Percentiles rank a stretch among this genome's conserved stretches.
phyloP scores from a whole-genome alignment of 768 basidiomycete species.

The Pleurotus tuoliensis region DNA sequence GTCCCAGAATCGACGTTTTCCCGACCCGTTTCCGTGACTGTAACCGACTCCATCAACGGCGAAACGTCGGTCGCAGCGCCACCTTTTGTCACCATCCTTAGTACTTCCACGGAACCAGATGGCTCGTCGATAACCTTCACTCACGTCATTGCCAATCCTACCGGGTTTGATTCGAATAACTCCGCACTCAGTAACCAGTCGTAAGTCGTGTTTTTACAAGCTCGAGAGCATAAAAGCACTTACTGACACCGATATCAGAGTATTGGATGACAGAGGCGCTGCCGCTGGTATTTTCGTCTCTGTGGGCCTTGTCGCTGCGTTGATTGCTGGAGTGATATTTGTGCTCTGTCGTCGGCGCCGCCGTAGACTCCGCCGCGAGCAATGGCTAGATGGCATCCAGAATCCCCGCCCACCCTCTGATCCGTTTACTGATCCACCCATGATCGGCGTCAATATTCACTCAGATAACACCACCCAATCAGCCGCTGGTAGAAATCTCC shows the following conservation, averaged over 20 bases:
- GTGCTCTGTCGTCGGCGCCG: slow-evolving; percentile 41
- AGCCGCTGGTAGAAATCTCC: slow-evolving; percentile 5
- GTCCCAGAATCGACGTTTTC: slow-evolving; percentile 40
- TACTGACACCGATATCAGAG: slow-evolving; percentile 29
- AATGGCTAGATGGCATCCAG: slow-evolving; percentile 34
- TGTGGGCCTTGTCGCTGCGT: slow-evolving; percentile 53
- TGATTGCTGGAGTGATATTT: slow-evolving; percentile 39
- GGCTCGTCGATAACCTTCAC: slow-evolving; percentile 46
- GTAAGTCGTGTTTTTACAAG: slow-evolving; percentile 13
- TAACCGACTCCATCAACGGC: slow-evolving; percentile 32
- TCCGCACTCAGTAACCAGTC: slow-evolving; percentile 19
- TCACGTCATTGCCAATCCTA: slow-evolving; percentile 50
- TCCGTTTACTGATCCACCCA: slow-evolving; percentile 33
- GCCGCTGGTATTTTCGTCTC: slow-evolving; percentile 74
- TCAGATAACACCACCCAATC: slow-evolving; percentile 3
- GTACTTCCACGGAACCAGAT: slow-evolving; percentile 40
- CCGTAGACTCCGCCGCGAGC: slow-evolving; percentile 29
- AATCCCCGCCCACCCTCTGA: slow-evolving; percentile 26
- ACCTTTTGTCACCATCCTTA: slow-evolving; percentile 41
- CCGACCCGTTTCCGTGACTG: slow-evolving; percentile 36
- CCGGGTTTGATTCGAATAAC: slow-evolving; percentile 21
- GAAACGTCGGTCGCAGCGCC: slow-evolving; percentile 38
- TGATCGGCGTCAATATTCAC: slow-evolving; percentile 5
- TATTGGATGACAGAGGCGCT: slow-evolving; percentile 64
- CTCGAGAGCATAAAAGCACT: not conserved